Evolutionary conservation across 169 alveolate species (phyloP).

Genomic region (Eimeria acervulina): DNA sequence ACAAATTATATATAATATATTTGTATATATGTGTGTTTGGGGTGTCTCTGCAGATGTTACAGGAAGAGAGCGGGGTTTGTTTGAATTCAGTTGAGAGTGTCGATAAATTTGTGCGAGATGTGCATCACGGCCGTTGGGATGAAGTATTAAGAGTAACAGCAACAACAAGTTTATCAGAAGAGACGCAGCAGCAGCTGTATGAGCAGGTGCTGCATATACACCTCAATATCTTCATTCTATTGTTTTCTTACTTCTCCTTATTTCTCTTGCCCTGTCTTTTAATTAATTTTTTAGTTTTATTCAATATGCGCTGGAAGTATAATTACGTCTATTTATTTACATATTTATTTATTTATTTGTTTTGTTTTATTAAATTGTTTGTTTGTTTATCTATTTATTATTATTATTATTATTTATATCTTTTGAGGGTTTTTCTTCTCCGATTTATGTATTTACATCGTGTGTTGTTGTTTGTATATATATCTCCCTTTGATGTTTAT

Average conservation of each 20-base stretch:
- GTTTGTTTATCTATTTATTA: neutral
- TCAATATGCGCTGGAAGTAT: too few species aligned
- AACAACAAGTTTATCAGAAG: neutral
- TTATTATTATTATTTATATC: neutral
- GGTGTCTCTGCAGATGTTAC: constrained; percentile 75
- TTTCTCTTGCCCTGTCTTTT: constrained; percentile 47
- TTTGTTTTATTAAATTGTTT: too few species aligned
- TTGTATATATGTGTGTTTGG: neutral
- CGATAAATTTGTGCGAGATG: constrained; percentile 82
- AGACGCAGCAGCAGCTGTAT: neutral
- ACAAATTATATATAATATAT: too few species aligned
- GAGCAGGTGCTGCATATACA: too few species aligned
- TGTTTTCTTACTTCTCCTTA: constrained; percentile 50
- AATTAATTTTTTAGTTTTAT: too few species aligned
- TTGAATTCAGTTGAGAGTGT: constrained; percentile 85
- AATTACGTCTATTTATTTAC: neutral
- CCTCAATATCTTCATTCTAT: too few species aligned
- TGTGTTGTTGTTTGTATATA: neutral
- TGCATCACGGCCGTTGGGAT: constrained; percentile 83
- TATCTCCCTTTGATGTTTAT: neutral
- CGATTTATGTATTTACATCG: neutral
- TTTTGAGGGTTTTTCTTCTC: neutral
- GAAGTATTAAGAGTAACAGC: constrained; percentile 52
- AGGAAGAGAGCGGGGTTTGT: constrained; percentile 85
- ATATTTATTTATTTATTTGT: too few species aligned